A percentile compares a stretch with the other conserved stretches of the same genome.
These are phyloP conservation scores for Dacryopinax primogenitus DNA, from an alignment of 768 basidiomycete genomes.

Conservation along the genomic window DNA sequence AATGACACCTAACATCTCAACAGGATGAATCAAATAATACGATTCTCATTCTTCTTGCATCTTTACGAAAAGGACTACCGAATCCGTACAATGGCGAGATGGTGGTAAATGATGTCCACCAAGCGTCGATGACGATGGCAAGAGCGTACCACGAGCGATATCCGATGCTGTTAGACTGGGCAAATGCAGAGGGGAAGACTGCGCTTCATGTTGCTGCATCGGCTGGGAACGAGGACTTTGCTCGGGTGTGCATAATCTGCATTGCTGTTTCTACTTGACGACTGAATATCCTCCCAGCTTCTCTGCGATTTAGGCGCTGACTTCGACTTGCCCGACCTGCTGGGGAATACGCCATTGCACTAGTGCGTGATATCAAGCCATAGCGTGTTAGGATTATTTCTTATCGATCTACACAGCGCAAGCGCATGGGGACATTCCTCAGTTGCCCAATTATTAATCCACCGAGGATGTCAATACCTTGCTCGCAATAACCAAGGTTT, in stretches of 20 bases:
- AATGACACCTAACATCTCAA: background rate
- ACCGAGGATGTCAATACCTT: slow-evolving; percentile 71
- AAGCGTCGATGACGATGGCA: slow-evolving; percentile 74
- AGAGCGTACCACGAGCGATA: slow-evolving; percentile 76
- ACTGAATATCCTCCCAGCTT: slow-evolving; percentile 43
- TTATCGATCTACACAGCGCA: too few species aligned
- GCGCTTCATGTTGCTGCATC: slow-evolving; percentile 78
- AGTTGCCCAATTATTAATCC: slow-evolving; percentile 76
- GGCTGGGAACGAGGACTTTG: slow-evolving; percentile 82
- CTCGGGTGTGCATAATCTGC: slow-evolving; percentile 45
- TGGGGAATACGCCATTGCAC: slow-evolving; percentile 85
- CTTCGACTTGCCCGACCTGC: slow-evolving; percentile 75
- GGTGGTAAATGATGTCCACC: slow-evolving; percentile 48
- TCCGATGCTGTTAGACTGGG: slow-evolving; percentile 81
- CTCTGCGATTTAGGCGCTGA: slow-evolving; percentile 84
- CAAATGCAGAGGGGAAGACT: slow-evolving; percentile 78
- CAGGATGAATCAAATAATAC: slow-evolving; percentile 91
- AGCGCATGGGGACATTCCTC: slow-evolving; percentile 79
- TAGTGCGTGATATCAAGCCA: too few species aligned
- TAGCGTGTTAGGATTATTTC: too few species aligned
- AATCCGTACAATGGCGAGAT: slow-evolving; percentile 37
- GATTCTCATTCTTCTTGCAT: slow-evolving; percentile 84
- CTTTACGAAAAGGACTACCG: slow-evolving; percentile 45
- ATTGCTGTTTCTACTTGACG: background rate
- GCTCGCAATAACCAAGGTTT: slow-evolving; percentile 85